Evolutionary conservation across 2,329 filamentous ascomycete genomes (phyloP).

Genomic region (Gnomoniopsis smithogilvyi): DNA sequence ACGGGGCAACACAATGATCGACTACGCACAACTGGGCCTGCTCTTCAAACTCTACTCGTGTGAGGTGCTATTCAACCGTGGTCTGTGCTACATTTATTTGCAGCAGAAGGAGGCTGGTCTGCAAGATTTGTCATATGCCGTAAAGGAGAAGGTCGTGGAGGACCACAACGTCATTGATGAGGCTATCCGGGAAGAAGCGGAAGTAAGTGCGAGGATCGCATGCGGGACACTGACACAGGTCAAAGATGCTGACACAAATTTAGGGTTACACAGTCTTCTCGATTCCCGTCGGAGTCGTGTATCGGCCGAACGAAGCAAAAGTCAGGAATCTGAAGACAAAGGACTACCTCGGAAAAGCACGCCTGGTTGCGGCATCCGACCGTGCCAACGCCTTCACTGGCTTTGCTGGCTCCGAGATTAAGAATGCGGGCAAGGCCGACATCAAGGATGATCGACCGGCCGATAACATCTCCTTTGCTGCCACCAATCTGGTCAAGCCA

Average conservation of each 20-base stretch:
- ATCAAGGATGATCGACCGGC: constrained; percentile 75
- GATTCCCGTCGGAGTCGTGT: constrained; percentile 92
- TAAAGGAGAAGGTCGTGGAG: constrained; percentile 92
- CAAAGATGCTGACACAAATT: constrained; percentile 24
- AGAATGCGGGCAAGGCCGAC: constrained; percentile 58
- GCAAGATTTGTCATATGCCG: constrained; percentile 85
- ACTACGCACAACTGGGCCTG: constrained; percentile 93
- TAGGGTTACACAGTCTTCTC: constrained; percentile 98
- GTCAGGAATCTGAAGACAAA: constrained; percentile 98
- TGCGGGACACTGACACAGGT: background rate
- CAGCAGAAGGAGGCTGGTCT: constrained; percentile 88
- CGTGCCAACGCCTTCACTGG: constrained; percentile 77
- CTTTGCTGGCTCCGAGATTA: constrained; percentile 75
- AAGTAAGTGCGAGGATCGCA: constrained; percentile 52
- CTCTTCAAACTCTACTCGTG: constrained; percentile 97
- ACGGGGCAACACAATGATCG: constrained; percentile 93
- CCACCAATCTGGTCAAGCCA: constrained; percentile 88
- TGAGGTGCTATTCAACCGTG: constrained; percentile 95
- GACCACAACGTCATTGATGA: constrained; percentile 99
- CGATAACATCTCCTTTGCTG: constrained; percentile 86
- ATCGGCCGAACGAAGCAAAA: constrained; percentile 94
- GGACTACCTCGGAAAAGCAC: constrained; percentile 95
- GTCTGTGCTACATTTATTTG: constrained; percentile 94
- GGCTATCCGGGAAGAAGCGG: constrained; percentile 87
- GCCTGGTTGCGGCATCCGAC: constrained; percentile 84